Percentiles rank a stretch among this genome's conserved stretches.
phyloP scores from a whole-genome alignment of 2,329 filamentous ascomycete genomes.

The Colletotrichum shisoi region DNA sequence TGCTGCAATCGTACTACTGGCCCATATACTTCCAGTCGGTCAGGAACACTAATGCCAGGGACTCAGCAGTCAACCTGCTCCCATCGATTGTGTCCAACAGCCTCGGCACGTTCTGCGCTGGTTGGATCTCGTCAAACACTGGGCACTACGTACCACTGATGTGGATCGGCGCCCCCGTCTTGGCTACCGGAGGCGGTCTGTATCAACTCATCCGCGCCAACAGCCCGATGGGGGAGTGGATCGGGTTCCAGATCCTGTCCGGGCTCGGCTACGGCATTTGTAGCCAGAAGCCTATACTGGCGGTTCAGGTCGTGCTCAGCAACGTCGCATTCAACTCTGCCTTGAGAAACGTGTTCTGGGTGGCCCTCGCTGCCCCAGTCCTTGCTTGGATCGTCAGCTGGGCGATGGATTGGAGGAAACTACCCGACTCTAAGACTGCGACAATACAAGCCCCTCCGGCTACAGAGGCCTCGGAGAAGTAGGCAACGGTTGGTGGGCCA shows the following conservation, averaged over 20 bases:
- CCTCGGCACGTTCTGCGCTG: conserved; percentile 27
- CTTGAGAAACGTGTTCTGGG: conserved; percentile 14
- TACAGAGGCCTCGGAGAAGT: neutral
- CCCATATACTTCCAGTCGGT: conserved; percentile 43
- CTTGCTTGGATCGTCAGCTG: conserved; percentile 22
- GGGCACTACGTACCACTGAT: conserved; percentile 36
- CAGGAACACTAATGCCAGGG: conserved; percentile 8
- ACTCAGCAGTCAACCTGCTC: conserved; percentile 23
- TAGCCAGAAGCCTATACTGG: too few species aligned
- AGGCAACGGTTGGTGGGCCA: too few species aligned
- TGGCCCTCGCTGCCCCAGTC: conserved; percentile 13
- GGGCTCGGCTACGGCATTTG: too few species aligned
- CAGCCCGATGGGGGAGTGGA: too few species aligned
- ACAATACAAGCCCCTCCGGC: neutral
- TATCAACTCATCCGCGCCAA: conserved; percentile 21
- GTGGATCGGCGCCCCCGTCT: conserved; percentile 32
- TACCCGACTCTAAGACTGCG: neutral
- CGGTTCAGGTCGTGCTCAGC: too few species aligned
- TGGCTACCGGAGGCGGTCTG: conserved; percentile 32
- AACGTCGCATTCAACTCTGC: conserved; percentile 12
- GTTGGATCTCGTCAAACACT: conserved; percentile 21
- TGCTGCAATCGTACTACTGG: conserved; percentile 40
- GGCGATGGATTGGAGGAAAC: conserved; percentile 15
- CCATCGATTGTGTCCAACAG: conserved; percentile 20
- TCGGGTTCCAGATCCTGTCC: too few species aligned